phyloP scores from a whole-genome alignment of 169 alveolate species.

The Besnoitia besnoiti region DNA sequence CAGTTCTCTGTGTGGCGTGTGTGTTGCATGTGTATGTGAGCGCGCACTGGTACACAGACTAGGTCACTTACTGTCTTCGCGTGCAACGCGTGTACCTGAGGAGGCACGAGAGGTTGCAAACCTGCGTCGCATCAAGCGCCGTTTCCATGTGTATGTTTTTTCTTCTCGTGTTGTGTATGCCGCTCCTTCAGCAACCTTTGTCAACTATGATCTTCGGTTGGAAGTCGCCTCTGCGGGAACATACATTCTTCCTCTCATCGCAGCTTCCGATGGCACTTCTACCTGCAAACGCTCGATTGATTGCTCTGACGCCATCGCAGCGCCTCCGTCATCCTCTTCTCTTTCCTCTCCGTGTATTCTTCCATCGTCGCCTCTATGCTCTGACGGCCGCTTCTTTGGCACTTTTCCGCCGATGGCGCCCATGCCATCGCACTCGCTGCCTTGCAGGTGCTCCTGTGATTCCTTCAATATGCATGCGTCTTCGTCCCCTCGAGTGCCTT shows the following conservation, averaged over 20 bases:
- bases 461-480: background rate
- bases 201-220: background rate
- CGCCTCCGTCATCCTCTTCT: no score
- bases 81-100: no score
- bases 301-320: no score
- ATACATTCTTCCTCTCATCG: background rate
- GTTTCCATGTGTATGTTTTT: no score
- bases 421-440: background rate
- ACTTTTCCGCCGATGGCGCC: background rate
- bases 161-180: background rate
- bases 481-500: background rate
- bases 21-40: no score
- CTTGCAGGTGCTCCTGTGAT: background rate
- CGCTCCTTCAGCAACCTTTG: conserved; percentile 18
- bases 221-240: conserved; percentile 6
- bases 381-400: background rate
- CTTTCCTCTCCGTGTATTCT: background rate
- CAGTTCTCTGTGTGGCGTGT: no score
- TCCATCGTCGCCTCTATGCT: background rate
- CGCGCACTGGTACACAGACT: no score
- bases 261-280: background rate
- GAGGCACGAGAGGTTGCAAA: no score
- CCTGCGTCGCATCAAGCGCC: no score
- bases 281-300: background rate
- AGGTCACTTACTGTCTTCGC: no score